Evolutionary conservation across 202 grass and related monocot species (phyloP).

Genomic region (Dendrocalamus latiflorus): DNA sequence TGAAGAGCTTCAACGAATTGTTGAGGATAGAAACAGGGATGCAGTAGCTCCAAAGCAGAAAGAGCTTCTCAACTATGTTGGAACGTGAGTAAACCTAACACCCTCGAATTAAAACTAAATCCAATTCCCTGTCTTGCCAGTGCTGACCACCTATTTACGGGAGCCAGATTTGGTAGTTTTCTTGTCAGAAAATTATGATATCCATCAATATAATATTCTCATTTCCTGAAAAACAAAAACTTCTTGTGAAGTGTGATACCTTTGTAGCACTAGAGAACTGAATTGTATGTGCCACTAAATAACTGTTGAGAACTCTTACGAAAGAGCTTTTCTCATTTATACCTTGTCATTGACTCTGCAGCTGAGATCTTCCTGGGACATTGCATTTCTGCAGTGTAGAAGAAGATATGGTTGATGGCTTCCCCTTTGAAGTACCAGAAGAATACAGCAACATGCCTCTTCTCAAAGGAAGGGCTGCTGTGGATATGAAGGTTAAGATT

Average conservation of each 20-base stretch:
- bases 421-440: constrained; percentile 88
- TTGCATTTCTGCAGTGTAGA: constrained; percentile 99
- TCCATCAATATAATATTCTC: no score
- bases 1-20: constrained; percentile 75
- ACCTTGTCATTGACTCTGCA: constrained; percentile 90
- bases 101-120: constrained; percentile 12
- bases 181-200: neutral
- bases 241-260: no score
- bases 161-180: neutral
- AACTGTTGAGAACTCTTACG: constrained; percentile 36
- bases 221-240: no score
- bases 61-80: constrained; percentile 94
- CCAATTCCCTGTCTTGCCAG: neutral
- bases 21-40: constrained; percentile 81
- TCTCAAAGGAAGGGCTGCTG: constrained; percentile 87
- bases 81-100: constrained; percentile 57
- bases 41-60: constrained; percentile 92
- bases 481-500: constrained; percentile 99
- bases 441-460: constrained; percentile 89
- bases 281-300: constrained; percentile 31
- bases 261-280: constrained; percentile 12
- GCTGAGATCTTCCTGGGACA: constrained; percentile 96
- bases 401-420: constrained; percentile 99
- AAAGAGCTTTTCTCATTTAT: constrained; percentile 85
- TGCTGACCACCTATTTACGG: neutral